Conservation (phyloP, 495 filamentous ascomycete species). For the Tirmania nivea region DNA sequence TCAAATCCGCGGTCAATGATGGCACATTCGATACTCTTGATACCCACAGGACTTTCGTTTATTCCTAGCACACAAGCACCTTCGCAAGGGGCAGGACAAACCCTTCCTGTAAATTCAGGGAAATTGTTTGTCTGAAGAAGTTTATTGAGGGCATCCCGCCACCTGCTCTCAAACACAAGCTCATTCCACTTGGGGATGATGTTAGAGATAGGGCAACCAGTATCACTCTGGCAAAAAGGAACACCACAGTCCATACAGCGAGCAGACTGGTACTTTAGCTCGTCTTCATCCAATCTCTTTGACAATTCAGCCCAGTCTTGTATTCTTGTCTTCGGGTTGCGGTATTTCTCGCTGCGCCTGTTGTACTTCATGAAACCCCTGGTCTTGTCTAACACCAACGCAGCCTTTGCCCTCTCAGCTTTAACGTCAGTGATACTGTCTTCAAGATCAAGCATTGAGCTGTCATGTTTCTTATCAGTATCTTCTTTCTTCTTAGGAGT, state of each 20-base stretch:
- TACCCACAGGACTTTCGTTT: constrained; percentile 93
- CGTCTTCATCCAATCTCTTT: constrained; percentile 74
- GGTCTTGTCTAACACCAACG: constrained; percentile 92
- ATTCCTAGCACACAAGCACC: constrained; percentile 95
- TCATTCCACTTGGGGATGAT: constrained; percentile 99
- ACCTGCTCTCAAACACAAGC: constrained; percentile 76
- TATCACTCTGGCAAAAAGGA: constrained; percentile 96
- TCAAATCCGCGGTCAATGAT: constrained; percentile 99
- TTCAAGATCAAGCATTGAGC: constrained; percentile 64
- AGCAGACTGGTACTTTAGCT: constrained; percentile 95
- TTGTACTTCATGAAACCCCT: constrained; percentile 98
- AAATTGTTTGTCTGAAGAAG: constrained; percentile 99
- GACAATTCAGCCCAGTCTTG: constrained; percentile 94
- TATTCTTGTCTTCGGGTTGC: constrained; percentile 60
- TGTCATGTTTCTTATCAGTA: constrained; percentile 48
- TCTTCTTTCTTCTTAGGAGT: constrained; percentile 40
- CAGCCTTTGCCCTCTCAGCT: constrained; percentile 81
- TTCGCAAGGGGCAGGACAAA: constrained; percentile 95
- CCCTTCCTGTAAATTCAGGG: constrained; percentile 95
- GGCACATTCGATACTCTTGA: constrained; percentile 98
- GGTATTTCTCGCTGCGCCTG: constrained; percentile 86
- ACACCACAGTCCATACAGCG: constrained; percentile 99
- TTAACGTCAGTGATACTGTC: constrained; percentile 73
- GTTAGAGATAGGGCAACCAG: constrained; percentile 94
- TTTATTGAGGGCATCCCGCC: constrained; percentile 86